Evolutionary conservation across 108 stramenopile species (phyloP), one percentile per base, ranked within the genome.

Genomic region (Heterococcus sp.): DNA sequence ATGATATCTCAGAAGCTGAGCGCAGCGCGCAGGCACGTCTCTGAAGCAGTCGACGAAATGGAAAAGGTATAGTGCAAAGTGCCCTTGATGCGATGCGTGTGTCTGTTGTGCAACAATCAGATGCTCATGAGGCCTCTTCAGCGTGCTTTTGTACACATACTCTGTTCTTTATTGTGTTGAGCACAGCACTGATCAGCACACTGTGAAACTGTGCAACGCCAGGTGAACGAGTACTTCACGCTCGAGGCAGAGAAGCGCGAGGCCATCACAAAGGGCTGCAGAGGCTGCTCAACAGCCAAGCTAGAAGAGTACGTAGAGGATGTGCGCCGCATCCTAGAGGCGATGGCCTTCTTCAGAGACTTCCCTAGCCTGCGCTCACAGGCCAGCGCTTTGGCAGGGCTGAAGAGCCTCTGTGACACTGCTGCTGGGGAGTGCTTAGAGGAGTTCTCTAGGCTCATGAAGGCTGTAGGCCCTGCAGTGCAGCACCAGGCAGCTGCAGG

Each of bases 211-310:
- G n/a, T n/a, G n/a, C n/a, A n/a, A 8, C 46, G 46, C 46, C 46
- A 58, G 46, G 46, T 73, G 66, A 81, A 73, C 70, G 79, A 81
- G 65, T 81, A 71, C 58, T 81, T 81, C 39, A 33, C 72, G 72
- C 79, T 81, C 38, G 79, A 81, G 65, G 72, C 72, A 65, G 79
- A 81, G 79, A 39, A 72, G 71, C 64, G 71, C 3, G 72, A 63
- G 29, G 72, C 65, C 39, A 72, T 81, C 71, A 66, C 72, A 34
- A 69, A 70, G 68, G 79, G 79, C 58, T 66, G 72, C 72, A 63
- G 72, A 27, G 79, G 79, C 40, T 66, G 72, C 58, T 37, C 37
- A 30, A 35, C 71, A 4, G 79, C 79, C 14, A 8, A 21, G 14
- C 46, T 58, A 1, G 79, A 66, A 3, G 79, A 81, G 40, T 81